Evolutionary conservation across 495 filamentous ascomycete genomes (phyloP), one percentile per base, ranked within the genome.

Genomic region (Lasiosphaeria miniovina): DNA sequence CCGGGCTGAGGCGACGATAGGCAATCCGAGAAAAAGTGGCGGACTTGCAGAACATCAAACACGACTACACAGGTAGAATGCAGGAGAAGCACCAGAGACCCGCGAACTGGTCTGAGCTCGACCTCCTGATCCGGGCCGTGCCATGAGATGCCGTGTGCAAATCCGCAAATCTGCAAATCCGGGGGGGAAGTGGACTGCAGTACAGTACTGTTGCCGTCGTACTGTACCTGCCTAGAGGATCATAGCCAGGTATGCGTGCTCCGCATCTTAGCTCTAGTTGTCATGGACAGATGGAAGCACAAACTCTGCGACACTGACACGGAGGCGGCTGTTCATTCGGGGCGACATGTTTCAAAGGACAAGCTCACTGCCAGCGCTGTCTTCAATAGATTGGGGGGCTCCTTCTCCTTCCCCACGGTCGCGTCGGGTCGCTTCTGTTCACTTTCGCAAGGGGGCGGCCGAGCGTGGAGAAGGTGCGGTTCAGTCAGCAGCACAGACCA

Each of bases 401-500:
- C 6, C 33, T 7, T 31, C 12, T 40, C 15, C 14, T 40, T 38
- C 36, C 52, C 35, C 36, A 24, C 31, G 35, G 1, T 17, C 17
- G 15, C 11, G 14, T 51, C 4, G 17, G 40, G 40, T 45, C 24
- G 24, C 24, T 24, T 24, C 24, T 24, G 24, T 24, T 24, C 24
- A 24, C 24, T 24, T 24, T 24, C 24, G 24, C 24, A 7, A 46
- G 11, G 43, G 43, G 43, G 43, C 43, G 43, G 43, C 43, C 43
- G 43, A 46, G 43, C 43, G 43, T 46, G 43, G 43, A 46, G 43
- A 46, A 46, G 15, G 43, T 11, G 43, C 43, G 4, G 43, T 46
- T 11, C 61, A 58, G 65, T 63, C 57, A 68, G 62, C 60, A 52
- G 65, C 65, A 68, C 65, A 33, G 63, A 43, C 62, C 62, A 63